These are phyloP conservation scores for Fistulina hepatica DNA, from an alignment of 1,284 basidiomycete species.

Conservation along the genomic window DNA sequence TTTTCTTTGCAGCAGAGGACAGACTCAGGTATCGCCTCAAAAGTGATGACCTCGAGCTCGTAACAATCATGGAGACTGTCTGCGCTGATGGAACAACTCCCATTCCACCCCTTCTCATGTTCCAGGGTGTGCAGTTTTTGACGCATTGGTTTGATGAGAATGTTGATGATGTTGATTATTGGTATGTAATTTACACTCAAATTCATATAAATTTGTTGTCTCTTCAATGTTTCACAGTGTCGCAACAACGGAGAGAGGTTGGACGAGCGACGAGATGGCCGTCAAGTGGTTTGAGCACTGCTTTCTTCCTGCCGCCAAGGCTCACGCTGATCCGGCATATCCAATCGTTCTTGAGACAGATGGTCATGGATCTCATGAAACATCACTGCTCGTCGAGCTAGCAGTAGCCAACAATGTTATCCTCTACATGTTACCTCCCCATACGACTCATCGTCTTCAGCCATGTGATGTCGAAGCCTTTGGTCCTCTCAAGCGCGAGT, in stretches of 20 bases:
- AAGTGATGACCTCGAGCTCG: conserved; percentile 23
- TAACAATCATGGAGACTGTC: conserved; percentile 25
- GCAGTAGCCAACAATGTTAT: conserved; percentile 12
- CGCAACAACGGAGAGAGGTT: conserved; percentile 22
- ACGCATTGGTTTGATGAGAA: conserved; percentile 19
- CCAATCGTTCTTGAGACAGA: conserved; percentile 18
- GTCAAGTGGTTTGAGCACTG: conserved; percentile 20
- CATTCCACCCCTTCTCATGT: conserved; percentile 25
- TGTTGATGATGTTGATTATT: conserved; percentile 12
- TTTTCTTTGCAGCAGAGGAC: conserved; percentile 12
- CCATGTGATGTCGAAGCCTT: conserved; percentile 15
- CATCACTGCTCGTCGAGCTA: conserved; percentile 7
- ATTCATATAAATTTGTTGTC: too few species aligned
- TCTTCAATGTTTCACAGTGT: conserved; percentile 5
- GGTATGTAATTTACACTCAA: too few species aligned
- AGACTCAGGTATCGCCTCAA: conserved; percentile 13
- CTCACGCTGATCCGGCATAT: conserved; percentile 5
- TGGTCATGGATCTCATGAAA: conserved; percentile 16
- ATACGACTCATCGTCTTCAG: conserved; percentile 16
- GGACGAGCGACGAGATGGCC: conserved; percentile 23
- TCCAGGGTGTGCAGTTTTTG: conserved; percentile 17
- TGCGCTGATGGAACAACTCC: conserved; percentile 20
- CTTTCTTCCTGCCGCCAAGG: conserved; percentile 20
- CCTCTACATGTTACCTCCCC: conserved; percentile 12
- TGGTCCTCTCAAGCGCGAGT: conserved; percentile 9